Percentiles rank a stretch among this genome's conserved stretches.
Evolutionary conservation across 441 rosid species (phyloP).

Genomic region (Populus trichocarpa): DNA sequence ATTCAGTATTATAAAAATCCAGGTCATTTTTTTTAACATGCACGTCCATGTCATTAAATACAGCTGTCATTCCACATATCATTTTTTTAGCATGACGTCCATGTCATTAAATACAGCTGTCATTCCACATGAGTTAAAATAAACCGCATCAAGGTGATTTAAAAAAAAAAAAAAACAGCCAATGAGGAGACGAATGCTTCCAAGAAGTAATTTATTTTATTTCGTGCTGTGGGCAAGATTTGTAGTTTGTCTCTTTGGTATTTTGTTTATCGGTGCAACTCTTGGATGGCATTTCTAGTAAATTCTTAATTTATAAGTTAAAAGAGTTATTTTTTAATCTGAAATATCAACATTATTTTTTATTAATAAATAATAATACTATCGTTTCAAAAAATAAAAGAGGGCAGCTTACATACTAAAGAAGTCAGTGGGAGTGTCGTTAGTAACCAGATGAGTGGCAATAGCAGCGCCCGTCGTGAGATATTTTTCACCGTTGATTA

Average conservation of each 20-base stretch:
- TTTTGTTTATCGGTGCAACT: background rate
- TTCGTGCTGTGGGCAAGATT: background rate
- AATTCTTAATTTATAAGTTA: too few species aligned
- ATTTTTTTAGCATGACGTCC: background rate
- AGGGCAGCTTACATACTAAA: background rate
- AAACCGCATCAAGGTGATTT: too few species aligned
- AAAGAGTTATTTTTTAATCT: too few species aligned
- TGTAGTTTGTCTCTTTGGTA: background rate
- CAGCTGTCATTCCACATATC: background rate
- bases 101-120: background rate
- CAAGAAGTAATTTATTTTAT: background rate
- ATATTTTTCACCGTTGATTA: slow-evolving; percentile 25
- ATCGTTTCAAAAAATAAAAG: background rate
- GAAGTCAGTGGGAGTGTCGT: background rate
- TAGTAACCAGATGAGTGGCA: background rate
- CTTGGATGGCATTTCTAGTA: background rate
- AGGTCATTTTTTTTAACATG: too few species aligned
- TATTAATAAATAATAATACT: background rate
- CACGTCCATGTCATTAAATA: background rate
- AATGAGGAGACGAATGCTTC: too few species aligned
- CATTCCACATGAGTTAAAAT: background rate
- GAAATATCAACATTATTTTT: too few species aligned
- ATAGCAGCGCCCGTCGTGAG: background rate
- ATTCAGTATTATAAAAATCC: background rate
- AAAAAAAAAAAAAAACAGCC: too few species aligned